Evolutionary conservation across 805 yeast species (phyloP), one percentile per base, ranked within the genome.

Genomic region (Barnettozyma wickerhamii): DNA sequence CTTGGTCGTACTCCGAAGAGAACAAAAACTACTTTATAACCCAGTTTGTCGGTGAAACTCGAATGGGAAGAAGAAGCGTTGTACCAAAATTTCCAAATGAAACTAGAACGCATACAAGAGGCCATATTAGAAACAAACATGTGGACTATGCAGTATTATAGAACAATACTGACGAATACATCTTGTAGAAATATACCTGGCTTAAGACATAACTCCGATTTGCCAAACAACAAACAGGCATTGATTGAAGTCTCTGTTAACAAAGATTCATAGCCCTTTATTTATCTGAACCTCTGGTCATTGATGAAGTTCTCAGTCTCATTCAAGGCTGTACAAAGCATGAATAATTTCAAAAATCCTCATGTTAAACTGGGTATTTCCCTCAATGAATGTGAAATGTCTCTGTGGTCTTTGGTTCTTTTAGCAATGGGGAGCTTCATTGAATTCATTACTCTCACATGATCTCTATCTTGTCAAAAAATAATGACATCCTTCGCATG

Each of bases 231-330:
- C 38, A 90, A 70, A 41, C 87, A 79, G 0, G 91, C 86, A 59
- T 93, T 72, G 60, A 32, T 64, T 62, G 20, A 76, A 68, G n/a
- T 68, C 63, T 45, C 71, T 74, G 32, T 81, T 77, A 0, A 77
- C 60, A 10, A 87, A 71, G 4, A 81, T 81, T 93, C 99, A 58
- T 77, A 80, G 0, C 96, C 95, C 57, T 91, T 93, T 48, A 91
- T 69, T 52, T 90, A 97, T 50, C 99, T 77, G 45, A 93, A 91
- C 59, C 93, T 93, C 53, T 91, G 98, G 55, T 87, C 90, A 46
- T 87, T 85, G 27, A 87, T 79, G 35, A 84, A 81, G 76, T 64
- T 1, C 84, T 74, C 6, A 64, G 65, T 21, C 68, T 65, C 0
- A 91, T 89, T 0, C 83, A 71, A 1, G 82, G 65, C 44, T 84